Conservation (phyloP, 106 monocot species). For the Apostasia shenzhenica region DNA sequence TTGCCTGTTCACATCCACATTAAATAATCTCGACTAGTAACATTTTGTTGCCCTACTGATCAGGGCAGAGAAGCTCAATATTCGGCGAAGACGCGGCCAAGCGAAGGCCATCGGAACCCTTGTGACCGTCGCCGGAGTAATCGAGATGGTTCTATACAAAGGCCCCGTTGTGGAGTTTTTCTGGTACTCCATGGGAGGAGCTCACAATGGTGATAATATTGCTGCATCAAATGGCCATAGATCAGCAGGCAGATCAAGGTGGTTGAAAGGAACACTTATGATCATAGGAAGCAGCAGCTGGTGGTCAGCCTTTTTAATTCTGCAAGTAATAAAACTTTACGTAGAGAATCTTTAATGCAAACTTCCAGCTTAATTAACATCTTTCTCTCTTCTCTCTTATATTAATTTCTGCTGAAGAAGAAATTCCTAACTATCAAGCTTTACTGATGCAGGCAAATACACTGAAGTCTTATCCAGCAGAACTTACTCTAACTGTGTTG, state of each 20-base stretch:
- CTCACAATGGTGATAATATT: slow-evolving; percentile 7
- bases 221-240: neutral
- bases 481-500: slow-evolving; percentile 11
- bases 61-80: slow-evolving; percentile 61
- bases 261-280: neutral
- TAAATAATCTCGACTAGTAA: no score
- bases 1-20: no score
- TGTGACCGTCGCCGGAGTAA: slow-evolving; percentile 54
- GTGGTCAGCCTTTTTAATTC: slow-evolving; percentile 7
- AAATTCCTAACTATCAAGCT: neutral
- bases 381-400: neutral
- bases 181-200: slow-evolving; percentile 20
- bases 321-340: slow-evolving; percentile 4
- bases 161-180: slow-evolving; percentile 49
- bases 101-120: slow-evolving; percentile 67
- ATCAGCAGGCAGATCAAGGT: neutral
- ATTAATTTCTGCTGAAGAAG: no score
- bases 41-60: no score
- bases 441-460: slow-evolving; percentile 11
- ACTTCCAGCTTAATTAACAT: neutral
- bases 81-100: slow-evolving; percentile 30
- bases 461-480: slow-evolving; percentile 10
- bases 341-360: neutral
- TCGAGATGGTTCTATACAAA: slow-evolving; percentile 71
- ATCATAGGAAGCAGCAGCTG: neutral